Evolutionary conservation across 1,139 yeast species (phyloP).

Genomic region (Magnusiomyces suaveolens): DNA sequence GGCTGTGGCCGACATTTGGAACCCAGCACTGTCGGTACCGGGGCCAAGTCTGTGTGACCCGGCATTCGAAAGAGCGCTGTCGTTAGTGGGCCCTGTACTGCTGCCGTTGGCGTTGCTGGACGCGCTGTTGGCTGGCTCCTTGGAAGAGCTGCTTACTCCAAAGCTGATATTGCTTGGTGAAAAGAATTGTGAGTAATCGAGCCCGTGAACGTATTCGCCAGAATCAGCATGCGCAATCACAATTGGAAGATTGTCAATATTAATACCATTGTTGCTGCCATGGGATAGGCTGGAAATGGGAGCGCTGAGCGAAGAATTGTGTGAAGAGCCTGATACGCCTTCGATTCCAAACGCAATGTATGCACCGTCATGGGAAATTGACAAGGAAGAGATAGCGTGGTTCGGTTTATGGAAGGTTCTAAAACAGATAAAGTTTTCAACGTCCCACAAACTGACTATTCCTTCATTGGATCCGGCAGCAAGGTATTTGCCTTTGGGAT

Average conservation of each 20-base stretch:
- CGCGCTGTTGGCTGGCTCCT: neutral
- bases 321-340: conserved; percentile 4
- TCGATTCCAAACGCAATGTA: conserved; percentile 30
- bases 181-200: conserved; percentile 9
- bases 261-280: neutral
- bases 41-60: neutral
- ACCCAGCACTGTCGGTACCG: neutral
- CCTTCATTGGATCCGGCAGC: conserved; percentile 66
- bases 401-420: conserved; percentile 42
- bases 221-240: conserved; percentile 27
- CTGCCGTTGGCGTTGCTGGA: neutral
- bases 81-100: neutral
- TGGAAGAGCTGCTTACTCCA: neutral
- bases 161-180: conserved; percentile 6
- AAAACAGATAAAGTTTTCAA: conserved; percentile 39
- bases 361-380: conserved; percentile 32
- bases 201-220: conserved; percentile 23
- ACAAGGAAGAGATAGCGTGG: conserved; percentile 26
- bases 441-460: conserved; percentile 52
- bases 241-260: conserved; percentile 20
- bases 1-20: conserved; percentile 10
- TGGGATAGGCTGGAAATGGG: neutral
- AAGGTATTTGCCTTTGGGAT: conserved; percentile 48
- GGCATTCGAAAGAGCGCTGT: neutral
- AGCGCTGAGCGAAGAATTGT: neutral